Evolutionary conservation across 768 basidiomycete genomes (phyloP), one percentile per base, ranked within the genome.

Genomic region (Crepidotus variabilis): DNA sequence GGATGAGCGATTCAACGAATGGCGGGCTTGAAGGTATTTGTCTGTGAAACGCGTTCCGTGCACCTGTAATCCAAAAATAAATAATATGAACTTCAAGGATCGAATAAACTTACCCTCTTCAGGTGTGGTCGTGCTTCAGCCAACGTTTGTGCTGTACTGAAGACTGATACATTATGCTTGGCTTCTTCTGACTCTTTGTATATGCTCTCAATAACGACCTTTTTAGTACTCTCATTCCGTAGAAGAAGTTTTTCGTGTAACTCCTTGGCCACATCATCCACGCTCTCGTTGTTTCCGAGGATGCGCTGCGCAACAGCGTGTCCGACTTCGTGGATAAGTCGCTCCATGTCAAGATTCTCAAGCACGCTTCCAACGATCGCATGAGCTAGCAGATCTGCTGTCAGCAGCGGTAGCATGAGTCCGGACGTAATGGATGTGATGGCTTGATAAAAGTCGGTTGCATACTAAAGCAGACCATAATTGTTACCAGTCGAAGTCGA

Each of bases 271-370:
- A 98, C 94, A 57, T 98, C 95, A 68, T 98, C 96, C 18, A 98
- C 95, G 64, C 90, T 94, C 71, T 97, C 90, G 70, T 96, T 90
- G 61, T 93, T 92, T 20, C 92, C 90, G 9, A 93, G 82, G 69
- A 98, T 93, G 51, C 95, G 84, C 63, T 92, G 85, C 6, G 94
- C 94, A 7, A 98, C 94, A 8, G 94, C 94, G 56, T 88, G 81
- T 16, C 96, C 96, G 50, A 98, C 94, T 72, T 98, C 96, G 35
- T 86, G 85, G 55, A 98, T 93, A 36, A 98, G 81, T 28, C 94
- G 84, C 66, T 98, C 96, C 96, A 98, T 96, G 71, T 98, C 96
- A 57, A 98, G 85, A 65, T 98, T 97, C 75, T 98, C 96, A 24
- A 98, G 80, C 45, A 98, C 95, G 69, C 92, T 92, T 33, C 94